Evolutionary conservation across 495 filamentous ascomycete genomes (phyloP), one percentile per base, ranked within the genome.

Genomic region (Podospora pseudopauciseta): DNA sequence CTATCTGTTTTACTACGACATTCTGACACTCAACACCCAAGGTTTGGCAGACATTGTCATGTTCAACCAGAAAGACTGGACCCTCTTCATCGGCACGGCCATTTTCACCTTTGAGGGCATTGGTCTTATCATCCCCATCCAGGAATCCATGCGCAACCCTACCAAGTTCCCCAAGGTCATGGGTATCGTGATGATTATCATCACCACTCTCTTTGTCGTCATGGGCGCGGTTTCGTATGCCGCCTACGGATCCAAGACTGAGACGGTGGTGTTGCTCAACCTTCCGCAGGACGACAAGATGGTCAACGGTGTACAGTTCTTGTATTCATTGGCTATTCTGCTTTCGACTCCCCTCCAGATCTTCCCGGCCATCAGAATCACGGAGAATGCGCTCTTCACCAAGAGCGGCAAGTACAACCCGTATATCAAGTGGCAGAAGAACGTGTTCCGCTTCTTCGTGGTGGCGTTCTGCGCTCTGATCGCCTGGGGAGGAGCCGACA

Each of bases 51-150:
- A 98, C 76, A 90, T 98, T 72, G 83, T 88, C 65, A 80, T 87
- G 67, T 97, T 99, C 84, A 99, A 99, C 80, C 79, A 88, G 4
- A 84, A 88, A 23, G 87, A 91, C 73, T 99, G 95, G 95, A 97
- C 94, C 0, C 86, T 98, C 44, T 97, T 98, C 78, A 97, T 99
- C 73, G 95, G 95, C 71, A 98, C 95, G 7, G 96, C 95, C 20
- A 97, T 99, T 71, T 99, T 99, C 82, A 99, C 95, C 5, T 99
- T 97, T 71, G 95, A 99, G 75, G 95, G 95, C 20, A 93, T 99
- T 70, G 95, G 95, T 20, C 86, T 99, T n/a, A 97, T 99, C 79
- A 97, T 99, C 67, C 95, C 95, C 3, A 98, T 99, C 67, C 96
- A 99, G 79, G 92, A 95, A 74, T 95, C 93, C 2, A 99, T 99